Evolutionary conservation across 2,329 filamentous ascomycete species (phyloP).

Genomic region (Xylariales sp.): DNA sequence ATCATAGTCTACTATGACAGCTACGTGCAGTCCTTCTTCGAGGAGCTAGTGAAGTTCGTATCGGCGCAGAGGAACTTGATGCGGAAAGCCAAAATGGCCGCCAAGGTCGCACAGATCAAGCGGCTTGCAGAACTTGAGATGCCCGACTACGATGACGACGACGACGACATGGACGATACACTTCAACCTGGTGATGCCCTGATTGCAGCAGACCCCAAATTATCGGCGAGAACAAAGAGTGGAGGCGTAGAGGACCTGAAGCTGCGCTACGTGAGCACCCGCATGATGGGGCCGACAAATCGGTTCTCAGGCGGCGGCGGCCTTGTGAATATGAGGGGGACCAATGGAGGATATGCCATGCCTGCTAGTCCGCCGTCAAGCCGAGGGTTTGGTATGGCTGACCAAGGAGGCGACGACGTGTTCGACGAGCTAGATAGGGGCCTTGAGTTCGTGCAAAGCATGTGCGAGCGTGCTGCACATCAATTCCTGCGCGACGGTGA

Average conservation of each 20-base stretch:
- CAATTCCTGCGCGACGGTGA: constrained; percentile 86
- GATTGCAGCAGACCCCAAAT: constrained; percentile 17
- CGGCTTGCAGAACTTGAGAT: constrained; percentile 56
- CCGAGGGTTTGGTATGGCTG: constrained; percentile 10
- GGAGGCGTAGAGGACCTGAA: constrained; percentile 21
- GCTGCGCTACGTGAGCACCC: constrained; percentile 33
- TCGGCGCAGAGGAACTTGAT: constrained; percentile 77
- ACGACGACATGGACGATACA: constrained; percentile 27
- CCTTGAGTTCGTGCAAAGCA: constrained; percentile 72
- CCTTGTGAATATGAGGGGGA: constrained; percentile 14
- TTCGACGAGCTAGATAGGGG: constrained; percentile 74
- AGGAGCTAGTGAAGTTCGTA: constrained; percentile 76
- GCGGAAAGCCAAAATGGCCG: constrained; percentile 82
- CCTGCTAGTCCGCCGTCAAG: constrained; percentile 15
- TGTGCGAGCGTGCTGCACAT: constrained; percentile 83
- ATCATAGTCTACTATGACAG: constrained; percentile 92
- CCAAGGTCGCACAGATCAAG: constrained; percentile 64
- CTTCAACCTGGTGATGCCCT: constrained; percentile 21
- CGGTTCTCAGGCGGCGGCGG: constrained; percentile 22
- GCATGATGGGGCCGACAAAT: constrained; percentile 30
- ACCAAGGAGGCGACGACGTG: constrained; percentile 35
- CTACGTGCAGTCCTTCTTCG: constrained; percentile 77
- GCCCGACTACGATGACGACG: constrained; percentile 42
- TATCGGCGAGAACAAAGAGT: constrained; percentile 9
- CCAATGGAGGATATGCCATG: constrained; percentile 17